phyloP scores from a whole-genome alignment of 2,329 filamentous ascomycete species.

The Cercospora brassicicola region DNA sequence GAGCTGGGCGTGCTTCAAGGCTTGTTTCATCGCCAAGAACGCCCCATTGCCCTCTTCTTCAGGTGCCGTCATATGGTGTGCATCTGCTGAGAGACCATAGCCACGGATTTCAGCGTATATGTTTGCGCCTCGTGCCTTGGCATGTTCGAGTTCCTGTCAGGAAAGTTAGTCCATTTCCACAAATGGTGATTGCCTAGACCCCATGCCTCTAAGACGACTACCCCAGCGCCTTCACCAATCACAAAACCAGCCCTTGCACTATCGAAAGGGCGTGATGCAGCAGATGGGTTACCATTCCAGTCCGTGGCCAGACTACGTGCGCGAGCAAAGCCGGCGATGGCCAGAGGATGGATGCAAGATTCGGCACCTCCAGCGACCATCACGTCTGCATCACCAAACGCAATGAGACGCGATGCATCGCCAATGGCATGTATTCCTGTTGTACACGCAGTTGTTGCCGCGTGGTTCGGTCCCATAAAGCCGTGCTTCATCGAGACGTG shows the following conservation, averaged over 20 bases:
- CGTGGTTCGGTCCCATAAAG: constrained; percentile 86
- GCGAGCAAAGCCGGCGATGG: constrained; percentile 86
- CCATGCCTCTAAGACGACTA: constrained; percentile 74
- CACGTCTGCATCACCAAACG: constrained; percentile 86
- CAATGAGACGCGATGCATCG: constrained; percentile 88
- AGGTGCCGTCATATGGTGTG: constrained; percentile 90
- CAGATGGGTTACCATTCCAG: constrained; percentile 70
- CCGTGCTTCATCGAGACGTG: constrained; percentile 92
- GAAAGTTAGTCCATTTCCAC: constrained; percentile 14
- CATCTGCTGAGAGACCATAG: constrained; percentile 88
- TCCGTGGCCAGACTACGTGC: constrained; percentile 80
- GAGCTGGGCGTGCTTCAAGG: constrained; percentile 70
- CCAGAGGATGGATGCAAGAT: constrained; percentile 91
- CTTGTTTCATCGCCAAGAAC: constrained; percentile 78
- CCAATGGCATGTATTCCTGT: constrained; percentile 94
- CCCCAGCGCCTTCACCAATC: constrained; percentile 85
- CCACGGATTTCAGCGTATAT: constrained; percentile 89
- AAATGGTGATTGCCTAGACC: neutral
- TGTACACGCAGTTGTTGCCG: constrained; percentile 91
- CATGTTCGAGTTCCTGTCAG: constrained; percentile 74
- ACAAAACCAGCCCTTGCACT: constrained; percentile 78
- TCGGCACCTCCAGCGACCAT: constrained; percentile 97
- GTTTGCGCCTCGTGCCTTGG: constrained; percentile 70
- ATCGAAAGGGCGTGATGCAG: constrained; percentile 86
- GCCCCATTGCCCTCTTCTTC: constrained; percentile 80